Evolutionary conservation across 768 basidiomycete species (phyloP).

Genomic region (Russula sp.): DNA sequence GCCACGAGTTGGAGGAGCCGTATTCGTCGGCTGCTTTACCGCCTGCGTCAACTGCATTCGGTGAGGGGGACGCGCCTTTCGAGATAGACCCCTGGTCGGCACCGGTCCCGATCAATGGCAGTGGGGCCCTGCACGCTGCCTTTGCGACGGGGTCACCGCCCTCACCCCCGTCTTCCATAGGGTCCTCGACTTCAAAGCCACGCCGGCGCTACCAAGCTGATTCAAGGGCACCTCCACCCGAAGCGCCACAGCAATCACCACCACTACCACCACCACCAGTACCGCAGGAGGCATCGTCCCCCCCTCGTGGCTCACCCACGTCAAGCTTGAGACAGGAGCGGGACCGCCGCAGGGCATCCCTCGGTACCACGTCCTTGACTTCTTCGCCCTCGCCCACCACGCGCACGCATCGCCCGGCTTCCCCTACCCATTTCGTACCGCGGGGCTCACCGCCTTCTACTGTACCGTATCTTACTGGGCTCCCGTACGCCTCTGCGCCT

Average conservation of each 20-base stretch:
- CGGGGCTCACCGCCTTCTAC: conserved; percentile 17
- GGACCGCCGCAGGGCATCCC: neutral
- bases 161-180: conserved; percentile 2
- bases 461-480: conserved; percentile 3
- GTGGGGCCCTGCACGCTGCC: neutral
- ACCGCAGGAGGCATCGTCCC: neutral
- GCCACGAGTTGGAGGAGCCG: conserved; percentile 1
- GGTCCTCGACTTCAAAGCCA: conserved; percentile 9
- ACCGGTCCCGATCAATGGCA: conserved; percentile 10
- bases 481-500: conserved; percentile 8
- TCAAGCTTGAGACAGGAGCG: neutral
- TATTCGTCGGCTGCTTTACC: neutral
- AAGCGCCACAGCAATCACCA: neutral
- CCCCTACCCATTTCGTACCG: conserved; percentile 19
- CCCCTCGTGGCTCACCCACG: conserved; percentile 4
- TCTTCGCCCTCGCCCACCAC: conserved; percentile 1
- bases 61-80: neutral
- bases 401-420: conserved; percentile 3
- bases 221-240: neutral
- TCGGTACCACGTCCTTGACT: neutral
- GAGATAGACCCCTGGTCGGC: conserved; percentile 10
- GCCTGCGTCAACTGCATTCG: neutral
- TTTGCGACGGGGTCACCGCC: neutral
- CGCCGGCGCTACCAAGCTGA: neutral
- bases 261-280: neutral